phyloP scores from a whole-genome alignment of 768 basidiomycete species.

The Mycena polygramma region DNA sequence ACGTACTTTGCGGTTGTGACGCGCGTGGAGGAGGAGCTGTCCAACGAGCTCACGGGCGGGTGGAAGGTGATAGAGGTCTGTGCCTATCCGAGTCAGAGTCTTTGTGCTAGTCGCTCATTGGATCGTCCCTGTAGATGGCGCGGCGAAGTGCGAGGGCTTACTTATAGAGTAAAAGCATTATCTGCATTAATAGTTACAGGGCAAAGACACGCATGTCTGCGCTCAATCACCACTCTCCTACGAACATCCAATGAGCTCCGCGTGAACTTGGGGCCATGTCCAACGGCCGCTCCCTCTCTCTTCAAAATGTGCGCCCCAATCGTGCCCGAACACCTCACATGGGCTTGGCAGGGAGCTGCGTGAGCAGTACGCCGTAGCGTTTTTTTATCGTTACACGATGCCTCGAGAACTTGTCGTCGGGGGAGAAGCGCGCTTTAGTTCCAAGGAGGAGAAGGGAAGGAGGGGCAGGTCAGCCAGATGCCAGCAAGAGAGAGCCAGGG shows the following conservation, averaged over 20 bases:
- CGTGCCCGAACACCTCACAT: constrained; percentile 60
- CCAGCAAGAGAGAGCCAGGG: constrained; percentile 7
- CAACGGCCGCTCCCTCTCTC: too few relatives aligned
- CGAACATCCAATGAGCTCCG: too few relatives aligned
- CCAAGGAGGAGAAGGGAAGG: neutral
- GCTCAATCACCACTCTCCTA: constrained; percentile 29
- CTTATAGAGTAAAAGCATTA: constrained; percentile 41
- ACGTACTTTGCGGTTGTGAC: constrained; percentile 94
- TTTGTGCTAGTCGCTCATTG: constrained; percentile 40
- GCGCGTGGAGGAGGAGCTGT: constrained; percentile 87
- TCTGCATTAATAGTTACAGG: constrained; percentile 27
- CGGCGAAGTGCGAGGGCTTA: constrained; percentile 48
- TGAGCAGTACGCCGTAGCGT: constrained; percentile 88
- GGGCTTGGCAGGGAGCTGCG: constrained; percentile 91
- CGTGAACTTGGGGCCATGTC: too few relatives aligned
- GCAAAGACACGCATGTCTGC: constrained; percentile 7
- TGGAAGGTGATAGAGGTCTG: constrained; percentile 98
- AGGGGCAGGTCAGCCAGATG: neutral
- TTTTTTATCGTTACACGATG: constrained; percentile 98
- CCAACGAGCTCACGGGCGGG: constrained; percentile 94
- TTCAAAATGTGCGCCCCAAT: too few relatives aligned
- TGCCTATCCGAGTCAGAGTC: constrained; percentile 27
- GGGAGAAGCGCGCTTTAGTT: constrained; percentile 92
- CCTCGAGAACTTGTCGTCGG: constrained; percentile 98
- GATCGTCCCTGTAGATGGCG: constrained; percentile 41